Percentiles rank a stretch among this genome's conserved stretches.
phyloP scores from a whole-genome alignment of 2,329 filamentous ascomycete species.

The Calonectria pseudoturangicola region DNA sequence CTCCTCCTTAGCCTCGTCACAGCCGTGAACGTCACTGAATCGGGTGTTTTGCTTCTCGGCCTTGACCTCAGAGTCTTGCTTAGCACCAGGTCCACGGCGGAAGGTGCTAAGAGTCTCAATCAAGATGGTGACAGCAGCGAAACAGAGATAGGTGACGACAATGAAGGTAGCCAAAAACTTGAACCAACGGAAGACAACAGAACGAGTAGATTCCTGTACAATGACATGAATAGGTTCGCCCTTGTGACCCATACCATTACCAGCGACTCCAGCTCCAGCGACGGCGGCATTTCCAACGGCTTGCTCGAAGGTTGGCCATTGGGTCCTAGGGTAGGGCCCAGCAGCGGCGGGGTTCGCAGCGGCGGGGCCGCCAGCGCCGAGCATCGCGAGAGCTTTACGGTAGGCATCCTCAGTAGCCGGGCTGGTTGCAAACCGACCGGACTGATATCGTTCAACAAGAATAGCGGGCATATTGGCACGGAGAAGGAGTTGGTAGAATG shows the following conservation, averaged over 20 bases:
- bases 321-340: slow-evolving; percentile 50
- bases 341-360: slow-evolving; percentile 49
- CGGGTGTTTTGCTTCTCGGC: slow-evolving; percentile 93
- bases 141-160: slow-evolving; percentile 85
- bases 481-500: slow-evolving; percentile 93
- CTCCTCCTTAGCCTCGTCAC: slow-evolving; percentile 98
- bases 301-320: slow-evolving; percentile 58
- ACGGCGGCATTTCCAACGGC: slow-evolving; percentile 55
- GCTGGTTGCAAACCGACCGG: slow-evolving; percentile 89
- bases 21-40: slow-evolving; percentile 96
- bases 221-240: slow-evolving; percentile 95
- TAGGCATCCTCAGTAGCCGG: slow-evolving; percentile 86
- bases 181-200: slow-evolving; percentile 90
- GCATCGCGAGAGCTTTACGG: slow-evolving; percentile 78
- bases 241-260: slow-evolving; percentile 77
- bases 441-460: slow-evolving; percentile 91
- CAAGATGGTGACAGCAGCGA: slow-evolving; percentile 87
- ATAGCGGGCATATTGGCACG: slow-evolving; percentile 96
- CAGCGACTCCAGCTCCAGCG: slow-evolving; percentile 45
- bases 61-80: slow-evolving; percentile 88
- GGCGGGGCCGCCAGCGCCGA: slow-evolving; percentile 57
- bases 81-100: slow-evolving; percentile 82
- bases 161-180: slow-evolving; percentile 89
- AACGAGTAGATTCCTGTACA: slow-evolving; percentile 90
- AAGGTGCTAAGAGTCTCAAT: slow-evolving; percentile 88